Evolutionary conservation across 768 basidiomycete species (phyloP), one percentile per base, ranked within the genome.

Genomic region (Wakefieldia striispora): DNA sequence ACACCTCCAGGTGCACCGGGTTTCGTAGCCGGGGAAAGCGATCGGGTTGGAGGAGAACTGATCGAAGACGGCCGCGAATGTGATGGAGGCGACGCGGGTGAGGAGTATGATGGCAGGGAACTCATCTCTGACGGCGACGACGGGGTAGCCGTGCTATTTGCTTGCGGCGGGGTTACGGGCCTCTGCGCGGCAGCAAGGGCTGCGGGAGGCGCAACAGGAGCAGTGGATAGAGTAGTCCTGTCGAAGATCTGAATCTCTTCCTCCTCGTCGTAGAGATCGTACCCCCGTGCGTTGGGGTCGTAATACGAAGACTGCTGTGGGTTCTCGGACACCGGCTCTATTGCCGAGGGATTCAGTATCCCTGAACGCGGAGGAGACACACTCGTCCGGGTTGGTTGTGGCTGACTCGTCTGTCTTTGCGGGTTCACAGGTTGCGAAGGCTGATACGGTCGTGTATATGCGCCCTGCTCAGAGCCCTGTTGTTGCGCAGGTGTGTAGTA

Each of bases 271-370:
- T 64, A 64, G 38, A 65, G 52, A 45, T 66, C 64, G 38, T 66
- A 64, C n/a, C 58, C 67, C 1, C 53, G 54, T 0, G 62, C 16
- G 38, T 73, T 69, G 12, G 72, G 68, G 42, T 72, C 67, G 40
- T 70, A 72, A 47, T 72, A 69, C 29, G 71, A 63, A 2, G 66
- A 40, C 20, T 57, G 63, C 37, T 54, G 59, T 1, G 60, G 29
- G 29, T 4, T 19, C 10, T 43, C 13, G 51, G 51, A 39, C 13
- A 39, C 23, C 37, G 14, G 40, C 23, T 46, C 61, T 13, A 27
- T 2, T 0, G 27, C 33, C 13, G 39, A 19, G 14, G 55, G 17
- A 19, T 23, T 46, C 13, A 10, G 17, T 3, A 58, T 17, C 3
- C 45, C 59, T 0, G 55, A 61, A 35, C 38, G 53, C 16, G 53